Evolutionary conservation across 2,329 filamentous ascomycete species (phyloP).

Genomic region (Penicillium sp.): DNA sequence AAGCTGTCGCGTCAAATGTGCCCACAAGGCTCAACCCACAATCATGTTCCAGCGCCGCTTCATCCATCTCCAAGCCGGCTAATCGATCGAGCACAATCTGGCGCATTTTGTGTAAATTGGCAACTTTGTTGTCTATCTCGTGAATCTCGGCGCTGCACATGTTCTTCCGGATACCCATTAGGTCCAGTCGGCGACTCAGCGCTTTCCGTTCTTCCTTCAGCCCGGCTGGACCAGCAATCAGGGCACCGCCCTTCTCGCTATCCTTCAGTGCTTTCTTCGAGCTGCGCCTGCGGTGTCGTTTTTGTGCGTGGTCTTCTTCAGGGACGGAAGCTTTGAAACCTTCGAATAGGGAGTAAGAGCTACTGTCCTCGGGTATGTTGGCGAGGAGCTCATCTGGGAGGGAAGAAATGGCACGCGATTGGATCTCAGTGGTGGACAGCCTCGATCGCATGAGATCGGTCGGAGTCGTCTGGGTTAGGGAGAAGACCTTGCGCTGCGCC

Average conservation of each 20-base stretch:
- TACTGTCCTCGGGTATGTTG: slow-evolving; percentile 84
- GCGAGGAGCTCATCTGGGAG: slow-evolving; percentile 85
- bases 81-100: slow-evolving; percentile 86
- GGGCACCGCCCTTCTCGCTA: slow-evolving; percentile 56
- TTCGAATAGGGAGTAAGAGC: slow-evolving; percentile 90
- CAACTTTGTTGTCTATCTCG: slow-evolving; percentile 95
- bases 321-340: slow-evolving; percentile 92
- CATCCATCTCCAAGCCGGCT: slow-evolving; percentile 84
- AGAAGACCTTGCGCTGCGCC: slow-evolving; percentile 86
- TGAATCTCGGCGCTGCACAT: slow-evolving; percentile 96
- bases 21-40: slow-evolving; percentile 52
- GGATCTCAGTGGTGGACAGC: slow-evolving; percentile 87
- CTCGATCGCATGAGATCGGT: slow-evolving; percentile 90
- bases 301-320: slow-evolving; percentile 62
- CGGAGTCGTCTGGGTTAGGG: slow-evolving; percentile 86
- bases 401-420: slow-evolving; percentile 85
- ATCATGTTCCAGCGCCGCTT: slow-evolving; percentile 85
- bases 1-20: not conserved
- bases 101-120: slow-evolving; percentile 89
- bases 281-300: slow-evolving; percentile 67
- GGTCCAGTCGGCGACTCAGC: slow-evolving; percentile 82
- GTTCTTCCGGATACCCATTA: slow-evolving; percentile 90
- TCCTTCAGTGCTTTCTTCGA: slow-evolving; percentile 70
- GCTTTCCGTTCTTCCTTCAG: slow-evolving; percentile 77
- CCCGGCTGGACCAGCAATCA: slow-evolving; percentile 67